phyloP scores from a whole-genome alignment of 2,329 filamentous ascomycete genomes.

The Colletotrichum graminicola region DNA sequence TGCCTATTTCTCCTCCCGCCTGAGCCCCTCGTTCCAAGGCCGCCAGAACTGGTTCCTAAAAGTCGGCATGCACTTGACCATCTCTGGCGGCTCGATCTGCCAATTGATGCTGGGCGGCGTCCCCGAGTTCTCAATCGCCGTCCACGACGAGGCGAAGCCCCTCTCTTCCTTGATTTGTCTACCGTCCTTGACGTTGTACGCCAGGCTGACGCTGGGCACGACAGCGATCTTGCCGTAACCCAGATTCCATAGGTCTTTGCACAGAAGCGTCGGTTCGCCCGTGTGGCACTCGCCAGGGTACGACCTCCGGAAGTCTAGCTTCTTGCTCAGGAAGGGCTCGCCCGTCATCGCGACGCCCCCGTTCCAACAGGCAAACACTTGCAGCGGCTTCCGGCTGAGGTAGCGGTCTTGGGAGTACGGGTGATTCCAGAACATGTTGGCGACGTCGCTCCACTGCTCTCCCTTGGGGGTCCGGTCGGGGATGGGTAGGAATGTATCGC shows the following conservation, averaged over 20 bases:
- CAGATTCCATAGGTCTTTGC: constrained; percentile 67
- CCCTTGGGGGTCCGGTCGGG: constrained; percentile 54
- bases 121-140: constrained; percentile 41
- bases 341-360: constrained; percentile 64
- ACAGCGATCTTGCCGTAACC: constrained; percentile 67
- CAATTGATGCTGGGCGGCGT: constrained; percentile 55
- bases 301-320: constrained; percentile 57
- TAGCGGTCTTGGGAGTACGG: constrained; percentile 52
- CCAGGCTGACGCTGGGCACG: constrained; percentile 67
- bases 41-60: constrained; percentile 58
- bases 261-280: constrained; percentile 68
- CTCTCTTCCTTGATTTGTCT: constrained; percentile 61
- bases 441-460: constrained; percentile 59
- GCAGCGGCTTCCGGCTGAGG: constrained; percentile 59
- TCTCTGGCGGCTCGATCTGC: constrained; percentile 57
- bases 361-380: constrained; percentile 73
- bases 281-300: constrained; percentile 61
- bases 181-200: constrained; percentile 62
- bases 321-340: constrained; percentile 56
- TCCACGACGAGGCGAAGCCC: constrained; percentile 56
- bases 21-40: constrained; percentile 54
- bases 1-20: neutral
- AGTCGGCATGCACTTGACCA: constrained; percentile 62
- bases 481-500: constrained; percentile 68
- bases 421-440: constrained; percentile 67